Base-by-base conservation (phyloP, 2,329 filamentous ascomycete species). In the Sporothrix pseudoabietina region DNA sequence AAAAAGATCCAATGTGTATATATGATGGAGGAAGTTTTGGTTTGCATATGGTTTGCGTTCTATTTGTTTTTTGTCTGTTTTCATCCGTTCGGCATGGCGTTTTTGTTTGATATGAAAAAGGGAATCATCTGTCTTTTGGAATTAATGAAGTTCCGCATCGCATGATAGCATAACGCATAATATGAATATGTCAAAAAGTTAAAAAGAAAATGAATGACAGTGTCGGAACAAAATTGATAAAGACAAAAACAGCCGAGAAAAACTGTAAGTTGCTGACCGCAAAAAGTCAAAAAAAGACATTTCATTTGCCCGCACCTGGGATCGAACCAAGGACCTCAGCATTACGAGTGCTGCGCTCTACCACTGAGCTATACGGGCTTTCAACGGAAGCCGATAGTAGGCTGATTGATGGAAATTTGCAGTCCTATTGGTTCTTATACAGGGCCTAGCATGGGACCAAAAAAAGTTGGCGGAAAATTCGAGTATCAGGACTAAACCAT, bases 301-400 rank as follows among this genome's bases (percentile, higher is more conserved):
- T 12, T n/a, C 39, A 9, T 30, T 22, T 75, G 74, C 74, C 74
- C 72, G 66, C 74, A 75, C 72, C 63, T 70, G 74, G 74, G 74
- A 75, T 75, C 74, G 74, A 75, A 74, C 74, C 74, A 70, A 69
- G 72, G 74, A 75, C 74, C 74, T 75, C 74, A 74, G 71, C 74
- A 75, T 75, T 75, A 75, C 74, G 72, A 75, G 74, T 75, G 74
- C 71, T 72, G 74, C 74, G 74, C 74, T 74, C 74, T 75, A 75
- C 74, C 74, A 75, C 74, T 75, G 74, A 74, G 74, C 74, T 74
- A 75, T 75, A 74, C 69, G 72, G 74, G 74, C 74, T 72, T 69
- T 69, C 61, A 47, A 19, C 10, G 10, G 1, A 22, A 54, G 30
- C 26, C 30, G 30, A 19, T 32, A 12, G 35, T 52, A 30, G 26